Evolutionary conservation across 177 flowering plant species (phyloP).

Genomic region (Tripterygium wilfordii): DNA sequence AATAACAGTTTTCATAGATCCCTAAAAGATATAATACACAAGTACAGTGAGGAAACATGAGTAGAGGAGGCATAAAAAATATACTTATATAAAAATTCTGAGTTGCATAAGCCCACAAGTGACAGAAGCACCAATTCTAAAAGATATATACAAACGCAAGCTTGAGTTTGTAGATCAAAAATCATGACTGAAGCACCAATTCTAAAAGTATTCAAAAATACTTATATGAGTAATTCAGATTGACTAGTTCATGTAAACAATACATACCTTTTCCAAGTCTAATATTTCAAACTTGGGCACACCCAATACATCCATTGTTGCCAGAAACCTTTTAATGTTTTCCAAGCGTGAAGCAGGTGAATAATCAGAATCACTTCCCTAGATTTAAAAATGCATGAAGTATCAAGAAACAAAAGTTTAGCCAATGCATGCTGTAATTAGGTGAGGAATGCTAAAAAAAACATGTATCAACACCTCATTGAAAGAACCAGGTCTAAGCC

Average conservation of each 20-base stretch:
- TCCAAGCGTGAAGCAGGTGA: constrained; percentile 17
- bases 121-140: no score
- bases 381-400: constrained; percentile 8
- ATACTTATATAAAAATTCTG: no score
- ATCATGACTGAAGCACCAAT: not conserved
- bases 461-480: constrained; percentile 22
- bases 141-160: no score
- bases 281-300: constrained; percentile 51
- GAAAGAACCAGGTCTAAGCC: constrained; percentile 30
- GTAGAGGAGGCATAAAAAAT: no score
- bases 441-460: not conserved
- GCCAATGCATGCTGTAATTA: not conserved
- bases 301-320: constrained; percentile 49
- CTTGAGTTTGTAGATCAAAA: no score
- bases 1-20: constrained; percentile 52
- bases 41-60: no score
- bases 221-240: not conserved
- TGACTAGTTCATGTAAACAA: not conserved
- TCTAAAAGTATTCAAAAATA: not conserved
- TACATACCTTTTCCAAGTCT: constrained; percentile 69
- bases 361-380: constrained; percentile 22
- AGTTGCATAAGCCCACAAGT: no score
- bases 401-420: not conserved
- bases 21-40: constrained; percentile 29
- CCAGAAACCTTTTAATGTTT: constrained; percentile 49